These are phyloP conservation scores for Miscanthus sacchariflorus DNA, from an alignment of 202 grass and related monocot species.

Conservation along the genomic window DNA sequence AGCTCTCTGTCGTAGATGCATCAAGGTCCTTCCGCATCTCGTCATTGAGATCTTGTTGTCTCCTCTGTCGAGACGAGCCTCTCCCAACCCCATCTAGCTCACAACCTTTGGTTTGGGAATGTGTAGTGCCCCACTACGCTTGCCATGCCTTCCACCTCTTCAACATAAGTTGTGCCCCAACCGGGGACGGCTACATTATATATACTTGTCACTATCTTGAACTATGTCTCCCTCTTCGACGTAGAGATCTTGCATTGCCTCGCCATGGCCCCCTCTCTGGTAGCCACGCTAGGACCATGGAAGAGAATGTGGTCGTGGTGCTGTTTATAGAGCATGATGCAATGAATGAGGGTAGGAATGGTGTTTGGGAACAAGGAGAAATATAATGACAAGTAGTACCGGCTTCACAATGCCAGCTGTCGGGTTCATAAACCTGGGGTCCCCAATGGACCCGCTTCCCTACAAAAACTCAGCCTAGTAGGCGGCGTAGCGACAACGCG, in stretches of 20 bases:
- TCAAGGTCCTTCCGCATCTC: not conserved
- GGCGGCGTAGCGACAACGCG: no score
- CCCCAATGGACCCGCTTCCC: no score
- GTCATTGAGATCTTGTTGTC: not conserved
- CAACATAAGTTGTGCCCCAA: not conserved
- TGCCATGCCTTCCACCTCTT: not conserved
- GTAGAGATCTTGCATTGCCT: not conserved
- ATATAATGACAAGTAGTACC: not conserved
- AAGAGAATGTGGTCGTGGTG: not conserved
- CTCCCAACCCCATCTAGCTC: not conserved
- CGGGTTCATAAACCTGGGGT: no score
- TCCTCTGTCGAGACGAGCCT: not conserved
- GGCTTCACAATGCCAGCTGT: not conserved
- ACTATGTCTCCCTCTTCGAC: not conserved
- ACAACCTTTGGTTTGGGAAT: not conserved
- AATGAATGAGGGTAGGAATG: not conserved
- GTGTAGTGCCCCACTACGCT: fast-evolving
- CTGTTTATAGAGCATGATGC: not conserved
- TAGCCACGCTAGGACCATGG: not conserved
- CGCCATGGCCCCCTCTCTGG: not conserved
- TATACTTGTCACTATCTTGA: not conserved
- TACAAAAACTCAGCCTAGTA: no score
- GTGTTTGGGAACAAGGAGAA: not conserved
- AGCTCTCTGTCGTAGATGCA: not conserved
- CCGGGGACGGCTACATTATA: not conserved